These are phyloP conservation scores for Coemansia sp. DNA, from an alignment of 192 early-diverging fungal species.

Conservation along the genomic window DNA sequence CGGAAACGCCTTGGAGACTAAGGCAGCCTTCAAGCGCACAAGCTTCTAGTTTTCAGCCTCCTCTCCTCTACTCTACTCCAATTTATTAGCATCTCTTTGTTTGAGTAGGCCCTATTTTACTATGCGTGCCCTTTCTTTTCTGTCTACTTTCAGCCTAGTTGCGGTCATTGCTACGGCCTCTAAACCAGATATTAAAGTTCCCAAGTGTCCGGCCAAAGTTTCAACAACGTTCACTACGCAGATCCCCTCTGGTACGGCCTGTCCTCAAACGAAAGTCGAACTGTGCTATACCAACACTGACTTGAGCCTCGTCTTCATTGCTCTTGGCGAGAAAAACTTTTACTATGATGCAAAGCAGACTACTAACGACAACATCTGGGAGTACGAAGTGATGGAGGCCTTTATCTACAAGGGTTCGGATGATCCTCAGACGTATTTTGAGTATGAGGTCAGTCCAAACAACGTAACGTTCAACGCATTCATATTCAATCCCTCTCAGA, in stretches of 20 bases:
- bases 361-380: slow-evolving; percentile 53
- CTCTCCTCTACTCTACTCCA: background rate
- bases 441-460: slow-evolving; percentile 51
- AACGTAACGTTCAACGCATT: slow-evolving; percentile 52
- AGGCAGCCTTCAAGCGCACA: background rate
- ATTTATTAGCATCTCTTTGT: background rate
- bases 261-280: slow-evolving; percentile 33
- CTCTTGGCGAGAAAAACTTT: slow-evolving; percentile 34
- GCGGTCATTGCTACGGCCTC: background rate
- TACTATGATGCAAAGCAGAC: slow-evolving; percentile 38
- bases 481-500: slow-evolving; percentile 45
- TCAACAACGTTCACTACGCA: slow-evolving; percentile 28
- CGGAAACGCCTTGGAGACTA: background rate
- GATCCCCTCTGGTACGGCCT: slow-evolving; percentile 30
- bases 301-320: slow-evolving; percentile 40
- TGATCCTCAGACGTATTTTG: slow-evolving; percentile 49
- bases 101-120: background rate
- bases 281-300: slow-evolving; percentile 46
- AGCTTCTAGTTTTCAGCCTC: background rate
- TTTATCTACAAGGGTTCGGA: slow-evolving; percentile 48
- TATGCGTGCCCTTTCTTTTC: background rate
- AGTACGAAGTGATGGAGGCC: slow-evolving; percentile 51
- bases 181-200: slow-evolving; percentile 24
- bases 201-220: slow-evolving; percentile 26
- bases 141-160: background rate